Conservation (phyloP, 2,329 filamentous ascomycete genomes). For the Paracamarosporium sp. region DNA sequence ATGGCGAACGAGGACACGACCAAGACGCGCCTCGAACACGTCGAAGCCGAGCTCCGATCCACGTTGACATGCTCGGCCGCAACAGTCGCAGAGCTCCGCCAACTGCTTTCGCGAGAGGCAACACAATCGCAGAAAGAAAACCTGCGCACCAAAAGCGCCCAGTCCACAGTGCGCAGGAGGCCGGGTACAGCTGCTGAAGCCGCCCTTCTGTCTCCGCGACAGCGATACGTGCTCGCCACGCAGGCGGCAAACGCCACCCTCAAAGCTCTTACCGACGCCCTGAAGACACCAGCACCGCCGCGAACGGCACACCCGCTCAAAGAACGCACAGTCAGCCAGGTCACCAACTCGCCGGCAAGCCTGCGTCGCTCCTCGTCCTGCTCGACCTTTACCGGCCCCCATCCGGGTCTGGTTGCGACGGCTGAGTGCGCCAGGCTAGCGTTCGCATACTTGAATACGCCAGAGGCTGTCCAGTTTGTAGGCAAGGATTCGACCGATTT, state of each 20-base stretch:
- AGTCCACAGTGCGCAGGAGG: slow-evolving; percentile 29
- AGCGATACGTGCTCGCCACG: slow-evolving; percentile 72
- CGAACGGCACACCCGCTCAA: slow-evolving; percentile 60
- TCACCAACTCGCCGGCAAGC: slow-evolving; percentile 60
- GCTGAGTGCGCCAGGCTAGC: slow-evolving; percentile 74
- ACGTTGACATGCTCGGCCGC: slow-evolving; percentile 57
- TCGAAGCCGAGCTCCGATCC: slow-evolving; percentile 56
- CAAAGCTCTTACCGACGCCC: slow-evolving; percentile 71
- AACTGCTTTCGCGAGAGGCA: slow-evolving; percentile 48
- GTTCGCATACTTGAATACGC: slow-evolving; percentile 68
- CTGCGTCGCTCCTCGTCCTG: slow-evolving; percentile 48
- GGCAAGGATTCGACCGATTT: slow-evolving; percentile 65
- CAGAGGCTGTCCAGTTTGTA: slow-evolving; percentile 60
- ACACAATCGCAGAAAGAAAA: slow-evolving; percentile 44
- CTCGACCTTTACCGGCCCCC: slow-evolving; percentile 36
- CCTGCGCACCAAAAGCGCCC: slow-evolving; percentile 33
- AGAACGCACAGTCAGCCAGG: slow-evolving; percentile 66
- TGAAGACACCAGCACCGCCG: slow-evolving; percentile 55
- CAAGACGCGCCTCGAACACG: slow-evolving; percentile 56
- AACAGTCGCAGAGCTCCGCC: slow-evolving; percentile 55
- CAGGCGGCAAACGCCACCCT: slow-evolving; percentile 75
- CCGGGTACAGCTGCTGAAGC: slow-evolving; percentile 38
- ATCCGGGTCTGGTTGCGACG: slow-evolving; percentile 56
- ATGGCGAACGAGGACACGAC: slow-evolving; percentile 39
- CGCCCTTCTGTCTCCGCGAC: slow-evolving; percentile 58